These are phyloP conservation scores for Elaphomyces granulatus DNA, from an alignment of 495 filamentous ascomycete species.

Conservation along the genomic window DNA sequence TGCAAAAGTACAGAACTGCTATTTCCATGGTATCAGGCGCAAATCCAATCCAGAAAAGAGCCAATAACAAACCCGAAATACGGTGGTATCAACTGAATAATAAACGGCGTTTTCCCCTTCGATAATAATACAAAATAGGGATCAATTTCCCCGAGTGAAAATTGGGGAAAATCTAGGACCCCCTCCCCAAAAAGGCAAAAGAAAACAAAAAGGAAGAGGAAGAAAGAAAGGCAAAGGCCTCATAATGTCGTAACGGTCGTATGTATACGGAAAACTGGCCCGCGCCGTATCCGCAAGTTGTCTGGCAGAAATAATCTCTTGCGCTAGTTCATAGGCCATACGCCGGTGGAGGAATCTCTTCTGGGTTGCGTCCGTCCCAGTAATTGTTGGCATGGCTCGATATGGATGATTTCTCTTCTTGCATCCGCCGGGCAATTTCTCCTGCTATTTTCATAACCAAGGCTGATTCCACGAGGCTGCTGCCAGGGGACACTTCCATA, in stretches of 20 bases:
- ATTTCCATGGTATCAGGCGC: too few species aligned
- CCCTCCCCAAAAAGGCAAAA: not conserved
- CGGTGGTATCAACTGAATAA: too few species aligned
- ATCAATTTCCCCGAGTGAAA: not conserved
- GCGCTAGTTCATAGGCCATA: constrained; percentile 30
- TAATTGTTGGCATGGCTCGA: constrained; percentile 23
- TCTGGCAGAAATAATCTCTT: too few species aligned
- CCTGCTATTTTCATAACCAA: constrained; percentile 85
- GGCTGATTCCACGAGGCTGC: constrained; percentile 61
- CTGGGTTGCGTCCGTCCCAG: constrained; percentile 25
- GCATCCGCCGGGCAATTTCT: constrained; percentile 74
- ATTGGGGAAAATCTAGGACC: not conserved
- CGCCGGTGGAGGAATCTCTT: constrained; percentile 31
- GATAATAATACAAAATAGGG: too few species aligned
- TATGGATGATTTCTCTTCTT: constrained; percentile 45
- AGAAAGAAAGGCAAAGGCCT: too few species aligned
- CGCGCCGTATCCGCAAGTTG: too few species aligned
- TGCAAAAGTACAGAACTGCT: too few species aligned
- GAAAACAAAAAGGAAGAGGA: constrained; percentile 9
- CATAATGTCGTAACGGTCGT: too few species aligned
- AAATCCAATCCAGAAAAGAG: too few species aligned
- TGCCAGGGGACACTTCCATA: constrained; percentile 15
- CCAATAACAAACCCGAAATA: too few species aligned
- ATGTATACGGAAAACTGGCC: too few species aligned
- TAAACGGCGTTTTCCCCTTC: too few species aligned